Conservation (phyloP, 2,329 filamentous ascomycete genomes). For the Xylaria polymorpha region DNA sequence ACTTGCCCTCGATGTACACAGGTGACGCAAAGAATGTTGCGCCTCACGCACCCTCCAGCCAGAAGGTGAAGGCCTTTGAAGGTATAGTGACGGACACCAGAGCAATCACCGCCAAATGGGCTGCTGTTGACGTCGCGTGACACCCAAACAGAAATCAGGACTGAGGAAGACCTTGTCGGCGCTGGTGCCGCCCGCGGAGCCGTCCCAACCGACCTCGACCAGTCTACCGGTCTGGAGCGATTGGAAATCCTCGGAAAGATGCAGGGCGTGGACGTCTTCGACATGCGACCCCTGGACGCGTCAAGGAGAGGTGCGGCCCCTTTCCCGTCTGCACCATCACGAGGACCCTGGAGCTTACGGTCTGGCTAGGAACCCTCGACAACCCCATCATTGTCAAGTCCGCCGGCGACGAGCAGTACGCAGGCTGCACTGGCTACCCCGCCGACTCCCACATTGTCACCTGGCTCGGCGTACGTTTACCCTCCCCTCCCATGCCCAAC, state of each 20-base stretch:
- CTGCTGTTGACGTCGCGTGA: slow-evolving; percentile 42
- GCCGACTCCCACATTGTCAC: slow-evolving; percentile 90
- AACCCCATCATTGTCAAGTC: slow-evolving; percentile 92
- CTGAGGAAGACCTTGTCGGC: slow-evolving; percentile 82
- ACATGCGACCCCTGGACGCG: slow-evolving; percentile 95
- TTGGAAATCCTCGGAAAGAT: slow-evolving; percentile 99
- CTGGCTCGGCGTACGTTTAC: slow-evolving; percentile 84
- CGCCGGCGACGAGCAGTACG: slow-evolving; percentile 95
- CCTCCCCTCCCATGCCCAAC: neutral
- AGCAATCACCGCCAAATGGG: slow-evolving; percentile 8
- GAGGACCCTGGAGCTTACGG: slow-evolving; percentile 43
- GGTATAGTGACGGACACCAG: slow-evolving; percentile 54
- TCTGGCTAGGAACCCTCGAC: slow-evolving; percentile 78
- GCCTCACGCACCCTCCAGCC: slow-evolving; percentile 56
- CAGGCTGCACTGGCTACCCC: slow-evolving; percentile 93
- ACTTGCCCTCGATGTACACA: slow-evolving; percentile 50
- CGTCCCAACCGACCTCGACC: slow-evolving; percentile 93
- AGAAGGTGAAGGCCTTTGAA: slow-evolving; percentile 56
- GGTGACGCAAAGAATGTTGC: slow-evolving; percentile 60
- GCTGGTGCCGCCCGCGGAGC: slow-evolving; percentile 85
- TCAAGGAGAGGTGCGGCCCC: slow-evolving; percentile 77
- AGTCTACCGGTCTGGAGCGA: slow-evolving; percentile 97
- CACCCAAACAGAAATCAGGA: slow-evolving; percentile 77
- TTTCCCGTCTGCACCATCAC: slow-evolving; percentile 2
- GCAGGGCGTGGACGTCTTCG: slow-evolving; percentile 97